Evolutionary conservation across 2,329 filamentous ascomycete species (phyloP).

Genomic region (Fulvia fulva): DNA sequence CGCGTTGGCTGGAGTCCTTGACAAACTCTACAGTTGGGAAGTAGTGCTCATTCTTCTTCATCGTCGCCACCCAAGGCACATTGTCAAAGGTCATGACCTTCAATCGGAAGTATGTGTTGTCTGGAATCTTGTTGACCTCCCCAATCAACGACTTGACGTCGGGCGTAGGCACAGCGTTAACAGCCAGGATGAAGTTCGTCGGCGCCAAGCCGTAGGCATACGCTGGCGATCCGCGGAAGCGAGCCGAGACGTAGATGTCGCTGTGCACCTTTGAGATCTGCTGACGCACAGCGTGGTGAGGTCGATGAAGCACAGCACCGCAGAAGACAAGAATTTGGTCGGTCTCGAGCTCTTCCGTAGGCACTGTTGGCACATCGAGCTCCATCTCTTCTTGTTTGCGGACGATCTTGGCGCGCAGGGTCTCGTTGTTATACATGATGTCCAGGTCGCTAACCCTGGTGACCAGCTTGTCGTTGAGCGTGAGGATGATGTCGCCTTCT

Average conservation of each 20-base stretch:
- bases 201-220: slow-evolving; percentile 90
- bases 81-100: slow-evolving; percentile 98
- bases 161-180: slow-evolving; percentile 82
- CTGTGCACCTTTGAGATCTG: slow-evolving; percentile 96
- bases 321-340: slow-evolving; percentile 91
- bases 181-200: slow-evolving; percentile 95
- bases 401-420: slow-evolving; percentile 79
- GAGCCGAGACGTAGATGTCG: slow-evolving; percentile 90
- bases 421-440: slow-evolving; percentile 87
- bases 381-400: slow-evolving; percentile 75
- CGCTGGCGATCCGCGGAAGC: slow-evolving; percentile 75
- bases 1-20: slow-evolving; percentile 50
- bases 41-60: slow-evolving; percentile 99
- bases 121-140: slow-evolving; percentile 80
- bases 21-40: slow-evolving; percentile 64
- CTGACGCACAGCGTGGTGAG: slow-evolving; percentile 93
- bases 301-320: slow-evolving; percentile 85
- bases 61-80: slow-evolving; percentile 97
- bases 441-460: slow-evolving; percentile 91
- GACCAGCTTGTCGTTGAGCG: slow-evolving; percentile 85
- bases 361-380: slow-evolving; percentile 76
- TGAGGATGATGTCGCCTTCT: slow-evolving; percentile 90
- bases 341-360: slow-evolving; percentile 87
- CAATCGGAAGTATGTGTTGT: slow-evolving; percentile 96
- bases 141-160: slow-evolving; percentile 76